Percentiles rank a stretch among this genome's conserved stretches.
Evolutionary conservation across 164 flowering plant genomes (phyloP).

Genomic region (Malania oleifera): DNA sequence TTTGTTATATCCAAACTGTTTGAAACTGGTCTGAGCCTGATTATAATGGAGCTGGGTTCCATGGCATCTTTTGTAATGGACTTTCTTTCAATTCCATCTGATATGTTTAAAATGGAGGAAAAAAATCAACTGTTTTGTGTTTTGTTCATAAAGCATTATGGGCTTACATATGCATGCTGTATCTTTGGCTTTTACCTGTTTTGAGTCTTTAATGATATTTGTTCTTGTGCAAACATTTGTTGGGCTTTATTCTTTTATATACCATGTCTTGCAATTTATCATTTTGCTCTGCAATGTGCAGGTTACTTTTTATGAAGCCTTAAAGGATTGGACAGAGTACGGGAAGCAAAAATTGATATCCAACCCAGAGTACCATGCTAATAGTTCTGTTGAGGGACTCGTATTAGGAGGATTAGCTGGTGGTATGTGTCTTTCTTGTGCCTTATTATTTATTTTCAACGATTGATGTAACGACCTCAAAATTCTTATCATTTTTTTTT

Average conservation of each 20-base stretch:
- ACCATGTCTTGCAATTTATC: not conserved
- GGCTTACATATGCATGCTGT: not conserved
- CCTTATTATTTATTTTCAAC: no score
- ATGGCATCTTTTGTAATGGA: no score
- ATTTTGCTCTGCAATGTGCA: constrained; percentile 15
- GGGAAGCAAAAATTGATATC: constrained; percentile 52
- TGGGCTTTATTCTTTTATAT: not conserved
- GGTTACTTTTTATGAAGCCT: constrained; percentile 83
- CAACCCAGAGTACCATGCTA: constrained; percentile 25
- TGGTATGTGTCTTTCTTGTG: constrained; percentile 43
- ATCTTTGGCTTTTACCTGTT: not conserved
- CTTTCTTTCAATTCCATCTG: no score
- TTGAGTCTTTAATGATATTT: not conserved
- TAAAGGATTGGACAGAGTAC: constrained; percentile 59
- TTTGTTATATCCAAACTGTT: no score
- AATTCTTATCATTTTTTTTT: no score
- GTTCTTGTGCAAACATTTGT: no score
- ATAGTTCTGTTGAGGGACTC: constrained; percentile 67
- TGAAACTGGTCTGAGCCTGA: no score
- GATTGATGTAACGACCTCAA: no score
- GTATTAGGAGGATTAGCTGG: constrained; percentile 90
- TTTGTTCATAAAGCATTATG: not conserved
- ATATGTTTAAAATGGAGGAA: no score
- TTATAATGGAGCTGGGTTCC: no score
- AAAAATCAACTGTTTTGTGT: not conserved